Conservation (phyloP, 345 rosid species). For the Euclidium syriacum region DNA sequence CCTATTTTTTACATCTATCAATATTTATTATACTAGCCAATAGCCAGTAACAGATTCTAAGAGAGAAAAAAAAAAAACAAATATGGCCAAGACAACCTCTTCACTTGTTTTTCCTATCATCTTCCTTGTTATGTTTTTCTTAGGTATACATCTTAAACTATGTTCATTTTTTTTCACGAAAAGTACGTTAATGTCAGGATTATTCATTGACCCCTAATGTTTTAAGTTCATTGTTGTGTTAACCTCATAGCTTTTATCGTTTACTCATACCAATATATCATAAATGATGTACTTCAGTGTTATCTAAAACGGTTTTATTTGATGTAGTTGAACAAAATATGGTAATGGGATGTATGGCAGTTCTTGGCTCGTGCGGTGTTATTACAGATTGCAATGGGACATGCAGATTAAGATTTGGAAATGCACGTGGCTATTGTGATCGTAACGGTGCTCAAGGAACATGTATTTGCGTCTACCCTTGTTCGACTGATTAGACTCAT, state of each 20-base stretch:
- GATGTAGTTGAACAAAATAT: slow-evolving; percentile 10
- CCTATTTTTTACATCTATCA: neutral
- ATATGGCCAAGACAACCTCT: slow-evolving; percentile 7
- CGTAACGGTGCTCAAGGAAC: neutral
- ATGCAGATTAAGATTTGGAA: neutral
- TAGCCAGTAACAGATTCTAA: neutral
- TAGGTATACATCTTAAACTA: slow-evolving; percentile 18
- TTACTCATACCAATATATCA: neutral
- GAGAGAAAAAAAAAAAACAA: neutral
- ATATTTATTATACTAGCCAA: neutral
- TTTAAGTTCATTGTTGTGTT: neutral
- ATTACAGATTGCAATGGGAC: neutral
- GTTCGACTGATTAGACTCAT: neutral
- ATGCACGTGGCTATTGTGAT: neutral
- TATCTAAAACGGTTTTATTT: neutral
- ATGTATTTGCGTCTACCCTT: neutral
- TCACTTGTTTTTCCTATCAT: neutral
- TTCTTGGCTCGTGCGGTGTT: slow-evolving; percentile 6
- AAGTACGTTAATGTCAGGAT: too few relatives aligned
- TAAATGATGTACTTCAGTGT: neutral
- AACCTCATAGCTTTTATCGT: neutral
- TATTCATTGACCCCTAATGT: neutral
- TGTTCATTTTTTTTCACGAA: too few relatives aligned
- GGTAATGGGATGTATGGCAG: neutral
- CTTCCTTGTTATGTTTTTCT: neutral